Conservation (phyloP, 345 rosid genomes). For the Lenwebbia sp. region DNA sequence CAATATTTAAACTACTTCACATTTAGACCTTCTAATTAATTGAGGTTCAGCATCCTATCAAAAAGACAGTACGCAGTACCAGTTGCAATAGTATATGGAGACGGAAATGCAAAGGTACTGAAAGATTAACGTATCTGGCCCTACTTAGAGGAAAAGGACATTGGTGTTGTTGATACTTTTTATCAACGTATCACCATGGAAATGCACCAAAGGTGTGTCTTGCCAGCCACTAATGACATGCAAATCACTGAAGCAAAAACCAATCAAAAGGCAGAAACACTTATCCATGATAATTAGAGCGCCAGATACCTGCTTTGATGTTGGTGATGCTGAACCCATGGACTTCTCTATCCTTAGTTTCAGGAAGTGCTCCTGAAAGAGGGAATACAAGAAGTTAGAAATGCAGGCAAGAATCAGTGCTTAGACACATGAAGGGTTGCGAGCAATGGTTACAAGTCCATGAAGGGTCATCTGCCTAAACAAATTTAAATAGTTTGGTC, state of each 20-base stretch:
- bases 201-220: background rate
- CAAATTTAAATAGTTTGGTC: background rate
- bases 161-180: background rate
- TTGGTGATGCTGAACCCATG: slow-evolving; percentile 71
- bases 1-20: background rate
- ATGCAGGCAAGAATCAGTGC: background rate
- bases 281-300: background rate
- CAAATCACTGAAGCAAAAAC: background rate
- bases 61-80: background rate
- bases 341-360: slow-evolving; percentile 77
- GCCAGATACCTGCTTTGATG: slow-evolving; percentile 64
- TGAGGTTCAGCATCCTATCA: background rate
- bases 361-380: slow-evolving; percentile 73
- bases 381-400: background rate
- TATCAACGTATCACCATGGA: background rate
- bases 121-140: background rate
- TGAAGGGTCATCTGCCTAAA: background rate
- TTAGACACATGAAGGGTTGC: background rate
- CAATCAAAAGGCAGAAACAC: background rate
- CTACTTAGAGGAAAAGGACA: background rate
- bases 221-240: background rate
- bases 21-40: background rate
- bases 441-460: background rate
- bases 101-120: background rate
- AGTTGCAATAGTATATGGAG: background rate